phyloP scores from a whole-genome alignment of 2,329 filamentous ascomycete genomes.

The Chrysoporthe deuterocubensis region DNA sequence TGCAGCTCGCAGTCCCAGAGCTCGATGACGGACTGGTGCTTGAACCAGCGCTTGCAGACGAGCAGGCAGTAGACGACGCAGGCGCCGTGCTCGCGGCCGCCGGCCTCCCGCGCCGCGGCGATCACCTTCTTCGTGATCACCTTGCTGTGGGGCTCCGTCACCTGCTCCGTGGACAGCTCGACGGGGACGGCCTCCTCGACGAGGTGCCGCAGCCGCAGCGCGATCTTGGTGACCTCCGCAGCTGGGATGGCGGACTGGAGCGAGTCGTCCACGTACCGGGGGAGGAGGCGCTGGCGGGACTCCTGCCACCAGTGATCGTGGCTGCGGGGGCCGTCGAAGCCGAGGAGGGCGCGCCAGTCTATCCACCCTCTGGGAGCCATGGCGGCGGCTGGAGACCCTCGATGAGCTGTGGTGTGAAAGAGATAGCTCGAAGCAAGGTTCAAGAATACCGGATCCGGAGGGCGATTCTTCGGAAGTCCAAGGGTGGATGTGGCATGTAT shows the following conservation, averaged over 20 bases:
- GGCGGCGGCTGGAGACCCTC: background rate
- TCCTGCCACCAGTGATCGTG: constrained; percentile 46
- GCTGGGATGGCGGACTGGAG: constrained; percentile 72
- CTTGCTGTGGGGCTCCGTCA: constrained; percentile 81
- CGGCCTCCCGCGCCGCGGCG: constrained; percentile 79
- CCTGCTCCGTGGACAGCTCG: constrained; percentile 76
- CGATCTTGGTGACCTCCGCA: constrained; percentile 84
- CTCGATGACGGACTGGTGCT: constrained; percentile 76
- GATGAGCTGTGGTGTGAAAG: background rate
- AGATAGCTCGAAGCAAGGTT: background rate
- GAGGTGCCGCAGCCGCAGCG: constrained; percentile 86
- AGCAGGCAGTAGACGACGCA: constrained; percentile 87
- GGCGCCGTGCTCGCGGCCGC: constrained; percentile 71
- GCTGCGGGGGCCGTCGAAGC: constrained; percentile 40
- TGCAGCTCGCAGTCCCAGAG: constrained; percentile 93
- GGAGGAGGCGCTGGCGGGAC: constrained; percentile 60
- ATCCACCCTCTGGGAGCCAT: constrained; percentile 29
- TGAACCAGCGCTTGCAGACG: constrained; percentile 74
- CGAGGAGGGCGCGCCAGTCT: constrained; percentile 38
- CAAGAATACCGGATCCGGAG: too few relatives aligned
- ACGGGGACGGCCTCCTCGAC: constrained; percentile 89
- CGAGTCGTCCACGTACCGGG: constrained; percentile 60
- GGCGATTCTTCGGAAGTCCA: too few relatives aligned
- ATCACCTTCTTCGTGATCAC: constrained; percentile 84
- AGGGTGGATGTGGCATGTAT: background rate